phyloP scores from a whole-genome alignment of 2,329 filamentous ascomycete genomes.

The Thelonectria blattea region DNA sequence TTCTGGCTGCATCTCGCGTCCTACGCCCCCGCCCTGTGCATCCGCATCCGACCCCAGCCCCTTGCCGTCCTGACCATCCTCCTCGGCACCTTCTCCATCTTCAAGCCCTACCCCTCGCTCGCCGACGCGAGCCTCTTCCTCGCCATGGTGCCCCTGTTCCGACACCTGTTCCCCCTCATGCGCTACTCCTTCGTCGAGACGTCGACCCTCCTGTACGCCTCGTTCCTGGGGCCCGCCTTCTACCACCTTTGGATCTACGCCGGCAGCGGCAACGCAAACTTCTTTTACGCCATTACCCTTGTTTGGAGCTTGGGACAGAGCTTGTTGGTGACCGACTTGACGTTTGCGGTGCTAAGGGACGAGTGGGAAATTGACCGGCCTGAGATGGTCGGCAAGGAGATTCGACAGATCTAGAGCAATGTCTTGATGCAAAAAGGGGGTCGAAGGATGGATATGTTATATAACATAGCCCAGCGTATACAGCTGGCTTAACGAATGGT shows the following conservation, averaged over 20 bases:
- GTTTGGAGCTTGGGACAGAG: slow-evolving; percentile 95
- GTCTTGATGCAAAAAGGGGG: slow-evolving; percentile 11
- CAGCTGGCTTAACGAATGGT: slow-evolving; percentile 10
- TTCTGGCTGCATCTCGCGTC: slow-evolving; percentile 96
- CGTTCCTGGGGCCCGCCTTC: slow-evolving; percentile 89
- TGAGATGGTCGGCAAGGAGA: slow-evolving; percentile 87
- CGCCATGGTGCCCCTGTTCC: slow-evolving; percentile 80
- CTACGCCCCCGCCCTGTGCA: slow-evolving; percentile 85
- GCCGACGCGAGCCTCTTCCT: slow-evolving; percentile 88
- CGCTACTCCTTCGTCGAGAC: slow-evolving; percentile 89
- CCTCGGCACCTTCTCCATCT: slow-evolving; percentile 88
- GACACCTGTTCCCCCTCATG: slow-evolving; percentile 93
- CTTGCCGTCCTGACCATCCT: slow-evolving; percentile 85
- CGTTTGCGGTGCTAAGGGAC: slow-evolving; percentile 88
- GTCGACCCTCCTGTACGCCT: slow-evolving; percentile 84
- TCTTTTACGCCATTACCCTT: slow-evolving; percentile 99
- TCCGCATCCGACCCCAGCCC: slow-evolving; percentile 84
- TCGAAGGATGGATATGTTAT: not conserved
- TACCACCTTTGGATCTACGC: slow-evolving; percentile 99
- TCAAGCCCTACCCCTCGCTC: slow-evolving; percentile 96
- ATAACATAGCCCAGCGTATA: not conserved
- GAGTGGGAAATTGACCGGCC: slow-evolving; percentile 94
- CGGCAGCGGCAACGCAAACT: slow-evolving; percentile 96
- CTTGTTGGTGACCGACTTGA: slow-evolving; percentile 82
- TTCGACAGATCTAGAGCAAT: slow-evolving; percentile 73